These are phyloP conservation scores for Microsporum canis DNA, from an alignment of 2,329 filamentous ascomycete species.

Conservation along the genomic window DNA sequence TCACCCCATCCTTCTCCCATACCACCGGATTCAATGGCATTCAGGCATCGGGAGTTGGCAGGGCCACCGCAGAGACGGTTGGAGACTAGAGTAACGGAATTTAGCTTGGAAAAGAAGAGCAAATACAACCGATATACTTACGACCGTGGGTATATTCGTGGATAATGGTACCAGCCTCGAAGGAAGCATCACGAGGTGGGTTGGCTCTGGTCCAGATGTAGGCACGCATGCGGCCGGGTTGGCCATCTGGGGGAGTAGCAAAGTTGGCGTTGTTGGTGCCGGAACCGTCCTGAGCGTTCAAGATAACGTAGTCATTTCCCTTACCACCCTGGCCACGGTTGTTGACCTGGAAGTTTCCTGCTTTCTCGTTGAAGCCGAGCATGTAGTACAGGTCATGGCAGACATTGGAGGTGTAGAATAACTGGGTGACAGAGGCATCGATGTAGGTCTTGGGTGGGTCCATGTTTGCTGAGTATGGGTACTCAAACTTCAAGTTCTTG, in stretches of 20 bases:
- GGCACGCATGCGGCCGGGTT: constrained; percentile 12
- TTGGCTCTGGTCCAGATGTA: constrained; percentile 11
- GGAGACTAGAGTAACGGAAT: constrained; percentile 8
- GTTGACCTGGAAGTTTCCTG: constrained; percentile 11
- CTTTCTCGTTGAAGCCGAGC: constrained; percentile 11
- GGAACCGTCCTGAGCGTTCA: constrained; percentile 12
- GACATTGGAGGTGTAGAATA: constrained; percentile 12
- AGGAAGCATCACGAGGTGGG: constrained; percentile 11
- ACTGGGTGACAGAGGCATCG: constrained; percentile 11
- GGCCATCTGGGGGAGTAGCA: constrained; percentile 12
- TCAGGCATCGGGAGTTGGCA: constrained; percentile 11
- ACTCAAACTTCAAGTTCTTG: constrained; percentile 8
- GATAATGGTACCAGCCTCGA: constrained; percentile 12
- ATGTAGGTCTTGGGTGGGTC: constrained; percentile 7
- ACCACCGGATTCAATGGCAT: constrained; percentile 11
- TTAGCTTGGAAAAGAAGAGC: background rate
- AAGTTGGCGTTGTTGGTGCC: constrained; percentile 14
- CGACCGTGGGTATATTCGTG: constrained; percentile 13
- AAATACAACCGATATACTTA: constrained; percentile 4
- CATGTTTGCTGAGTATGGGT: constrained; percentile 9
- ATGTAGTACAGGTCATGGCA: constrained; percentile 11
- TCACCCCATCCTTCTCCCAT: constrained; percentile 14
- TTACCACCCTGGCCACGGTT: constrained; percentile 10
- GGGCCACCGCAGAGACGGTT: constrained; percentile 13
- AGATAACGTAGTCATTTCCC: constrained; percentile 11